These are phyloP conservation scores for Aureobasidium musti DNA, from an alignment of 2,329 filamentous ascomycete genomes.

Conservation along the genomic window DNA sequence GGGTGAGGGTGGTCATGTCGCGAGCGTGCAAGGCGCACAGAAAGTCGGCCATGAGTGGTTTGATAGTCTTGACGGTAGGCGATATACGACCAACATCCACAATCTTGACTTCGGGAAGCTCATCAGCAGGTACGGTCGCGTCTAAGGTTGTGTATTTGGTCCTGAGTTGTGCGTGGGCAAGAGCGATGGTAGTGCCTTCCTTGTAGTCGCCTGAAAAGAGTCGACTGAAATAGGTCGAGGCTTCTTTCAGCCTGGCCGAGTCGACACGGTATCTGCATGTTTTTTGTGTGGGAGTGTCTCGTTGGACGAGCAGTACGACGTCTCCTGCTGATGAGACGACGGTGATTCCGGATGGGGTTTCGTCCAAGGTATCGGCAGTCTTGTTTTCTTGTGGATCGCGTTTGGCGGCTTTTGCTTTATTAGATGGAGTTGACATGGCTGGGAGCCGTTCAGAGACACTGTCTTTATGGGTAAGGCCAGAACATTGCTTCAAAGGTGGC, in stretches of 20 bases:
- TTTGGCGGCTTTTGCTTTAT: conserved; percentile 18
- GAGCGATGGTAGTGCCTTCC: conserved; percentile 60
- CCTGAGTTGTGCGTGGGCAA: conserved; percentile 55
- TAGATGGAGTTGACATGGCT: conserved; percentile 17
- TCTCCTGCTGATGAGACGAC: conserved; percentile 62
- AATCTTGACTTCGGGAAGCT: conserved; percentile 66
- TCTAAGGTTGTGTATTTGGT: conserved; percentile 50
- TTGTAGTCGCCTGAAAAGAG: conserved; percentile 66
- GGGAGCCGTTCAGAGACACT: conserved; percentile 7
- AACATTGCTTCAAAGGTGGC: conserved; percentile 44
- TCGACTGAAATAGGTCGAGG: conserved; percentile 70
- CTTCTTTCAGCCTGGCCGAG: conserved; percentile 57
- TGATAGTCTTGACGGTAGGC: conserved; percentile 59
- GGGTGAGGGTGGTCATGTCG: conserved; percentile 46
- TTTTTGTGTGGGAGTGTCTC: conserved; percentile 58
- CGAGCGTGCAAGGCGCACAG: conserved; percentile 65
- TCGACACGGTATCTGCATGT: conserved; percentile 64
- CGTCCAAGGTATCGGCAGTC: not conserved
- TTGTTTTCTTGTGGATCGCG: conserved; percentile 7
- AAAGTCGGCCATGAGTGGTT: conserved; percentile 61
- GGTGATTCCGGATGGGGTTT: conserved; percentile 38
- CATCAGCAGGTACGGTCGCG: conserved; percentile 50
- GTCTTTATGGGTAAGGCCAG: conserved; percentile 53
- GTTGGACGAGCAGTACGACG: conserved; percentile 65
- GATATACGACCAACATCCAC: conserved; percentile 70